phyloP scores from a whole-genome alignment of 2,329 filamentous ascomycete species.

The Talaromyces sp. region DNA sequence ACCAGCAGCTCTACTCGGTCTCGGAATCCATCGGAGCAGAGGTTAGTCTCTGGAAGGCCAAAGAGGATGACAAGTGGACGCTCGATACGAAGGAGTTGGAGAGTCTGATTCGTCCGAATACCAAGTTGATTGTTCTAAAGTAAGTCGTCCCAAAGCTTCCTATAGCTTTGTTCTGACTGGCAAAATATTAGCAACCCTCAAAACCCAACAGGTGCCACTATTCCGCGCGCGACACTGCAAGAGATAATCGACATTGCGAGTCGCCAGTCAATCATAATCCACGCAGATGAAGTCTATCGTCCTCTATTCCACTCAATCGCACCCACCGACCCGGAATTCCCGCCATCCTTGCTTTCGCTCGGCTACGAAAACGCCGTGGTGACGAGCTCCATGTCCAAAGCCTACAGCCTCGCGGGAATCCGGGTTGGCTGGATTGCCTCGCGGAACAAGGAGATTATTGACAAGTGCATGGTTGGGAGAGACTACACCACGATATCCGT shows the following conservation, averaged over 20 bases:
- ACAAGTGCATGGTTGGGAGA: conserved; percentile 59
- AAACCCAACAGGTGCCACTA: conserved; percentile 72
- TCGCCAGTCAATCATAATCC: conserved; percentile 59
- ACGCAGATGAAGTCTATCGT: conserved; percentile 78
- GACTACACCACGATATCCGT: conserved; percentile 87
- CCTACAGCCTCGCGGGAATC: conserved; percentile 76
- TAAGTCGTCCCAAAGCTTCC: conserved; percentile 11
- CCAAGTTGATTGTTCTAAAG: conserved; percentile 60
- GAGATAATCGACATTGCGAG: conserved; percentile 61
- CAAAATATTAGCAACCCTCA: conserved; percentile 63
- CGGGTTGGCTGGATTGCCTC: conserved; percentile 79
- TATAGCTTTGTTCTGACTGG: background rate
- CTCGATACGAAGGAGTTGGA: conserved; percentile 65
- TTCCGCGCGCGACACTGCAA: conserved; percentile 58
- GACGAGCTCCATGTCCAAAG: conserved; percentile 80
- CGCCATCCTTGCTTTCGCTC: conserved; percentile 65
- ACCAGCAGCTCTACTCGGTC: conserved; percentile 76
- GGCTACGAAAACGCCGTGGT: conserved; percentile 67
- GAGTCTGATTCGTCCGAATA: conserved; percentile 50
- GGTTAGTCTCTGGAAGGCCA: conserved; percentile 71
- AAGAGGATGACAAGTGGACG: conserved; percentile 60
- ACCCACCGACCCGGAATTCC: conserved; percentile 51
- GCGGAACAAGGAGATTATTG: conserved; percentile 58
- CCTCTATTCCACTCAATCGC: conserved; percentile 71
- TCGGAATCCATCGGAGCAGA: conserved; percentile 71